Base-by-base conservation (phyloP, 2,329 filamentous ascomycete genomes). In the Beauveria medogensis region DNA sequence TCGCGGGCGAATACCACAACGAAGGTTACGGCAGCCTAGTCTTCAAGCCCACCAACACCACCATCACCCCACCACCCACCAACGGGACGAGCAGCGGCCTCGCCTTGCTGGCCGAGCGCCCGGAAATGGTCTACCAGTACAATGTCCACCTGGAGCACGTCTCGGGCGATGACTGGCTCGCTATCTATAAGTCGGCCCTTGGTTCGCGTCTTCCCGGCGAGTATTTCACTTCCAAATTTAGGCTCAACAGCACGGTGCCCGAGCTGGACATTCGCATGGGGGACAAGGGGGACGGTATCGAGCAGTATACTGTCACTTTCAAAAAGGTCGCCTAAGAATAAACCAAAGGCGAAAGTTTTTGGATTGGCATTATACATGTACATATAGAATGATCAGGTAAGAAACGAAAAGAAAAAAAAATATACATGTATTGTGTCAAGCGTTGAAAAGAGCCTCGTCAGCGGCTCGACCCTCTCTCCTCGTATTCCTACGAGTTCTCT, bases 401-500 rank as follows among this genome's bases (percentile, higher is more conserved):
- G 12, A 47, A 47, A 9, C 18, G 3, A 20, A 47, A 1, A 9
- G 2, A 28, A 8, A 22, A 26, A 12, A 28, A 10, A 47, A 34
- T 28, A 34, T 50, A 50, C 30, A 53, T 41, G 24, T 41, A 14
- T 22, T 12, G 12, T 22, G 28, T 40, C 20, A 47, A 10, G 5
- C 3, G 5, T 41, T 14, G 9, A 7, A 9, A 10, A 44, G 9
- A 24, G 44, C 16, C 1, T 44, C 20, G 10, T 46, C 22, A 34
- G 52, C 47, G 60, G 60, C 54, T 58, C 60, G 34, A 62, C 54
- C 60, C 20, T n/a, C 54, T 57, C 40, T 57, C 53, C 20, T 41
- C 53, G 20, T 61, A 53, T n/a, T 61, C 59, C 1, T 10, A 47
- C 5, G 28, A n/a, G 16, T 44, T n/a, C 53, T 61, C 53, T 3